These are phyloP conservation scores for Gynandropsis gynandra DNA, from an alignment of 345 rosid species.

Conservation along the genomic window DNA sequence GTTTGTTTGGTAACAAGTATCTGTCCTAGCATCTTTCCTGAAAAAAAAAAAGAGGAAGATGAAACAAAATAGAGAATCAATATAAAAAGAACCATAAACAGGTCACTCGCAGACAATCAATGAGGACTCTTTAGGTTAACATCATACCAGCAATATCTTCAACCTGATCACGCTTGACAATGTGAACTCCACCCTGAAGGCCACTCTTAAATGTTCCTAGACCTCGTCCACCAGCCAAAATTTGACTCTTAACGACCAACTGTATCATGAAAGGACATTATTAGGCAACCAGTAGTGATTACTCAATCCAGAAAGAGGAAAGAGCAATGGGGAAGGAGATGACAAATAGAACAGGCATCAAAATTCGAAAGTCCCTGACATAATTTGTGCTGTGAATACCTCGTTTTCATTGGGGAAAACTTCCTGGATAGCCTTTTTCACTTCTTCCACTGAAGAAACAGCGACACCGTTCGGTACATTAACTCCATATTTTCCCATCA, in stretches of 20 bases:
- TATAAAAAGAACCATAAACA: background rate
- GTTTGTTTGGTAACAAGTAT: conserved; percentile 96
- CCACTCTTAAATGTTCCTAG: conserved; percentile 87
- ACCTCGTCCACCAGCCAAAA: conserved; percentile 99
- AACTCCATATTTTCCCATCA: conserved; percentile 87
- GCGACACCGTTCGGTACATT: conserved; percentile 93
- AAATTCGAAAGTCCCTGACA: background rate
- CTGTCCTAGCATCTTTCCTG: conserved; percentile 98
- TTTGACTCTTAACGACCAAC: conserved; percentile 96
- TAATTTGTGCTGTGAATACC: conserved; percentile 28
- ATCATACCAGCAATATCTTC: conserved; percentile 72
- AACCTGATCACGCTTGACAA: conserved; percentile 63
- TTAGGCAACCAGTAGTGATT: background rate
- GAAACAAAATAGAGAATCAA: background rate
- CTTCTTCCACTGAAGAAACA: conserved; percentile 56
- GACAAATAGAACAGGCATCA: background rate
- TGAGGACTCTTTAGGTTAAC: background rate
- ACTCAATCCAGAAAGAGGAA: background rate
- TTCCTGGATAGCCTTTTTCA: conserved; percentile 47
- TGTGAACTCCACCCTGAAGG: conserved; percentile 94
- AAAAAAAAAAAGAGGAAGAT: conserved; percentile 12
- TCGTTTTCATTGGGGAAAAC: conserved; percentile 65
- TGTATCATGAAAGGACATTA: conserved; percentile 26
- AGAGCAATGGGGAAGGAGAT: background rate
- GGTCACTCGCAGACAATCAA: background rate